Percentiles rank a stretch among this genome's conserved stretches.
Evolutionary conservation across 225 moss, liverwort and hornwort species (phyloP).

Genomic region (Sphagnum tenellum): DNA sequence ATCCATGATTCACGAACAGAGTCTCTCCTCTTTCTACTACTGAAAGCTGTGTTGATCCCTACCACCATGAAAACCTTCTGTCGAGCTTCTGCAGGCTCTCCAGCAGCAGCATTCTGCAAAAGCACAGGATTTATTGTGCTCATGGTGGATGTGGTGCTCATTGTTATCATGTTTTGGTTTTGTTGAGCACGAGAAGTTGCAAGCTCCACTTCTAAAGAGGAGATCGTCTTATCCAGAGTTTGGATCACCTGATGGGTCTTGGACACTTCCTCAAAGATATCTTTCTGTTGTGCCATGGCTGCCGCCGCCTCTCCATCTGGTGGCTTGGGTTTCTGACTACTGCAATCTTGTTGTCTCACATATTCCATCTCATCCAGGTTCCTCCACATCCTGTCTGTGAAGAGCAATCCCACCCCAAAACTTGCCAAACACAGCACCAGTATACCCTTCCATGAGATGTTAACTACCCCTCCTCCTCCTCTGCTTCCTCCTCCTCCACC

Average conservation of each 20-base stretch:
- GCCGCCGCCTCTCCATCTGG: not conserved
- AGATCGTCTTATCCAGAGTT: conserved; percentile 4
- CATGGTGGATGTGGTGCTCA: not conserved
- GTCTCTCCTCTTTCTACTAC: conserved; percentile 18
- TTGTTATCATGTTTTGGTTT: conserved; percentile 7
- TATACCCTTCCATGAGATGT: conserved; percentile 9
- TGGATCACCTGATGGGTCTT: too few species aligned
- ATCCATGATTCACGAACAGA: conserved; percentile 24
- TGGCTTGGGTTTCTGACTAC: not conserved
- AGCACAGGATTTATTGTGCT: too few species aligned
- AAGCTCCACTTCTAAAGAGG: conserved; percentile 11
- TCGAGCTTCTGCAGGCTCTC: conserved; percentile 1
- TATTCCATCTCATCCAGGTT: not conserved
- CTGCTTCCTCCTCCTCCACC: too few species aligned
- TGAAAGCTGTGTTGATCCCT: conserved; percentile 26
- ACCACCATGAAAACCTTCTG: conserved; percentile 18
- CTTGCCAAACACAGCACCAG: conserved; percentile 7
- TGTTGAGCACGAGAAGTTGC: conserved; percentile 5
- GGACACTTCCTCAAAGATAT: too few species aligned
- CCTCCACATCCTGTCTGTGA: conserved; percentile 6
- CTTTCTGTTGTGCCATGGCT: not conserved
- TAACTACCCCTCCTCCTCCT: not conserved
- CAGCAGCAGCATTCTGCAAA: conserved; percentile 8
- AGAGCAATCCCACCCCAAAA: conserved; percentile 9
- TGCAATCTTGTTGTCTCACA: not conserved